A percentile compares a stretch with the other conserved stretches of the same genome.
These are phyloP conservation scores for Daldinia decipiens DNA, from an alignment of 495 filamentous ascomycete species.

Conservation along the genomic window DNA sequence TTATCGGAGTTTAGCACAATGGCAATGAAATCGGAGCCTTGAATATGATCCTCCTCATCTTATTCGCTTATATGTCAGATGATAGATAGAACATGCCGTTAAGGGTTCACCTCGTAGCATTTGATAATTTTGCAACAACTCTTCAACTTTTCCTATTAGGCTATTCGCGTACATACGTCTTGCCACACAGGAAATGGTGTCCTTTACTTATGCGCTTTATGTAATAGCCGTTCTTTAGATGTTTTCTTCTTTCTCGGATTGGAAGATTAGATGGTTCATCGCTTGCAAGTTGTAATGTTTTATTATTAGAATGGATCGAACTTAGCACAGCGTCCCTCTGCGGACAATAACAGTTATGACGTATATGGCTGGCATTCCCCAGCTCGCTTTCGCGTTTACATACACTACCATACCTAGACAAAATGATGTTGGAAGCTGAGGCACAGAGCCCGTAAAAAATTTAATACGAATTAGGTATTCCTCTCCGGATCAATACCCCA, in stretches of 20 bases:
- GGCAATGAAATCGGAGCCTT: not conserved
- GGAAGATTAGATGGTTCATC: not conserved
- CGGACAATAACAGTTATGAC: not conserved
- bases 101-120: too few relatives aligned
- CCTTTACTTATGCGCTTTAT: not conserved
- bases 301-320: constrained; percentile 28
- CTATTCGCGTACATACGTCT: too few relatives aligned
- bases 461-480: not conserved
- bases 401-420: too few relatives aligned
- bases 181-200: not conserved
- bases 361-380: not conserved
- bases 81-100: too few relatives aligned
- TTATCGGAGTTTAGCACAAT: not conserved
- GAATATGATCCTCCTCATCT: not conserved
- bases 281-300: not conserved
- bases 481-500: not conserved
- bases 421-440: too few relatives aligned
- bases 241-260: not conserved
- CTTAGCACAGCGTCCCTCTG: constrained; percentile 17
- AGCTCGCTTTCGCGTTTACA: not conserved
- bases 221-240: not conserved
- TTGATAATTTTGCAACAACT: too few relatives aligned
- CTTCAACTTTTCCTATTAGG: too few relatives aligned
- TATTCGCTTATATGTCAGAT: too few relatives aligned
- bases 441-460: not conserved